Evolutionary conservation across 2,329 filamentous ascomycete species (phyloP), one percentile per base, ranked within the genome.

Genomic region (Ophiostoma ips): DNA sequence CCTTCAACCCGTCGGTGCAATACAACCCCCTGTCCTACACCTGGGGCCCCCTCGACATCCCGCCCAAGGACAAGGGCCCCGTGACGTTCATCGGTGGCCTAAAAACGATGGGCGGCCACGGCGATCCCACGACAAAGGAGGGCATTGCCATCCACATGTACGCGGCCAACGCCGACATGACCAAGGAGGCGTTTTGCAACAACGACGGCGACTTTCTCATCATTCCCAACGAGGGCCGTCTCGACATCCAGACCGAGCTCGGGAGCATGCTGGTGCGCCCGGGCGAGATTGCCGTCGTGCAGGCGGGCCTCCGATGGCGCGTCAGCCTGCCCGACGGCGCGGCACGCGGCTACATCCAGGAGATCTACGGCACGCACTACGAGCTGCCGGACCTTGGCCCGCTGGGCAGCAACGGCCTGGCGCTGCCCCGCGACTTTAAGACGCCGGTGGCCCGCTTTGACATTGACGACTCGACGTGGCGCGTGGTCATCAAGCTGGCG

Each of bases 171-270:
- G 62, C 63, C 8, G 64, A 59, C 56, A 76, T 76, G 73, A 60
- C 63, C 2, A 64, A 66, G 3, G 59, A 64, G 11, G 72, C 73
- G 0, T 75, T 73, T 50, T 70, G 66, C 56, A 74, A 73, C 56
- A 75, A 77, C 2, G 81, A 85, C 53, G 81, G 81, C 15, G 81
- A 84, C 59, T 73, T 81, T 53, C 65, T 84, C 48, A 79, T 84
- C 44, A 70, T 84, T 3, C 77, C 75, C 0, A 81, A 84, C 53
- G 72, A 79, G 55, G 81, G 81, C 12, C 68, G 73, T 0, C 67
- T 85, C 2, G 76, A 84, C 55, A 79, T 84, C 43, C 79, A 81
- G 58, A 84, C 81, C 2, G 81, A 84, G 58, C 71, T 84, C 15
- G 81, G 81, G 5, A 71, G 70, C 34, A 37, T 58, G 15, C 47